These are phyloP conservation scores for Parachaetomium inaequale DNA, from an alignment of 495 filamentous ascomycete genomes.

Conservation along the genomic window DNA sequence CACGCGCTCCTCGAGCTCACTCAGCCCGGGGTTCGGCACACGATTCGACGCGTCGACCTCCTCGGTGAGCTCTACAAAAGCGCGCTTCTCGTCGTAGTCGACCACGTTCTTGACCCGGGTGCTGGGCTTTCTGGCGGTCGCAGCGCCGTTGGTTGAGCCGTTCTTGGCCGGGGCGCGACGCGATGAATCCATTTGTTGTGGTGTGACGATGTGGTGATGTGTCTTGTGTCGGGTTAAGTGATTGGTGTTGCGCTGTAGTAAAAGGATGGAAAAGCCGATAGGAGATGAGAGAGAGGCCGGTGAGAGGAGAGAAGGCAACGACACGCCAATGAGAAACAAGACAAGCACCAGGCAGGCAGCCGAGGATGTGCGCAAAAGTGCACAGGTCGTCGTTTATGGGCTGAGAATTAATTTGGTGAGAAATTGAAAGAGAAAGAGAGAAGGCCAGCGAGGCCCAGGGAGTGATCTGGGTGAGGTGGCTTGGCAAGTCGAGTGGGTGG, in stretches of 20 bases:
- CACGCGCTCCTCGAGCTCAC: constrained; percentile 55
- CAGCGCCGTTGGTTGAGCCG: constrained; percentile 9
- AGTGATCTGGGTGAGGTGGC: neutral
- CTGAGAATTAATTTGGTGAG: neutral
- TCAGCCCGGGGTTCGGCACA: constrained; percentile 26
- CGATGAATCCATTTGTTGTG: constrained; percentile 19
- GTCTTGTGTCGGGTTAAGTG: constrained; percentile 6
- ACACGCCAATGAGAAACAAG: constrained; percentile 15
- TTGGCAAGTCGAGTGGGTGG: constrained; percentile 6
- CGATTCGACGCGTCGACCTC: constrained; percentile 31
- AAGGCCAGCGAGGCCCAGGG: neutral
- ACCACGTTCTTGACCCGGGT: constrained; percentile 86
- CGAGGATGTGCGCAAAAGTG: neutral
- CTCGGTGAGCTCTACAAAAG: constrained; percentile 68
- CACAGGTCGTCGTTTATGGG: neutral
- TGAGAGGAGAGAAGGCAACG: neutral
- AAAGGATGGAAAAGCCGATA: neutral
- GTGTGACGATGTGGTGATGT: neutral
- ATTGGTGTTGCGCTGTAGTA: neutral
- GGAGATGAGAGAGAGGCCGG: neutral
- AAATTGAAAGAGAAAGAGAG: neutral
- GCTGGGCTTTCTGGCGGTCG: constrained; percentile 62
- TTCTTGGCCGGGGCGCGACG: constrained; percentile 16
- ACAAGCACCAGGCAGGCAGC: constrained; percentile 1
- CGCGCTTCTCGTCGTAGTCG: constrained; percentile 81